These are phyloP conservation scores for Taxillus chinensis DNA, from an alignment of 164 flowering plant genomes.

Conservation along the genomic window DNA sequence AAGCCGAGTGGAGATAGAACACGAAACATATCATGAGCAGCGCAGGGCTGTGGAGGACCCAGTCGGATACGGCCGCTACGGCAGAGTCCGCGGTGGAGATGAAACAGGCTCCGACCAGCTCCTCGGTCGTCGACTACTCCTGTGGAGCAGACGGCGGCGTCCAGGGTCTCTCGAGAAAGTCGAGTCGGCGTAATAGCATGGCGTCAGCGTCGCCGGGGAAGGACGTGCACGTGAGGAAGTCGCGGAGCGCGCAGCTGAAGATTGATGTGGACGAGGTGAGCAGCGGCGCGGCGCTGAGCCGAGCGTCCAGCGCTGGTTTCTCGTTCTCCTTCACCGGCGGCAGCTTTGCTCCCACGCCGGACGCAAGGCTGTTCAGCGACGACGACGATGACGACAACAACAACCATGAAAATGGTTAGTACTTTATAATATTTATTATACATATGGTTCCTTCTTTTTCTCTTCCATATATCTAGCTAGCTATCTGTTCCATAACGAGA, in stretches of 20 bases:
- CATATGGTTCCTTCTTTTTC: too few species aligned
- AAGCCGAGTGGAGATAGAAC: neutral
- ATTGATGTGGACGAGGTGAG: constrained; percentile 57
- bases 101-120: constrained; percentile 24
- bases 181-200: constrained; percentile 32
- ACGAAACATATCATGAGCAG: neutral
- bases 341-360: constrained; percentile 70
- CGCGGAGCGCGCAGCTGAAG: constrained; percentile 79
- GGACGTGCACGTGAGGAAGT: constrained; percentile 63
- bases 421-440: too few species aligned
- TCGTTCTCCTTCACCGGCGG: constrained; percentile 87
- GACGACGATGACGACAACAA: constrained; percentile 32
- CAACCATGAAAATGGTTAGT: too few species aligned
- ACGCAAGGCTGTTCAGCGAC: constrained; percentile 55
- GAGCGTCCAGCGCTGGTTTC: constrained; percentile 92
- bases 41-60: constrained; percentile 42
- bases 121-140: constrained; percentile 21
- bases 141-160: constrained; percentile 11
- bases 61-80: constrained; percentile 47
- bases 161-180: constrained; percentile 35
- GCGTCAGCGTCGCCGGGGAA: constrained; percentile 44
- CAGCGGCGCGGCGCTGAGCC: constrained; percentile 76
- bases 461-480: too few species aligned
- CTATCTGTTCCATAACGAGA: too few species aligned
- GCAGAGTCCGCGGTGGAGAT: neutral